Evolutionary conservation across 2,329 filamentous ascomycete genomes (phyloP), one percentile per base, ranked within the genome.

Genomic region (Diaporthe ampelina): DNA sequence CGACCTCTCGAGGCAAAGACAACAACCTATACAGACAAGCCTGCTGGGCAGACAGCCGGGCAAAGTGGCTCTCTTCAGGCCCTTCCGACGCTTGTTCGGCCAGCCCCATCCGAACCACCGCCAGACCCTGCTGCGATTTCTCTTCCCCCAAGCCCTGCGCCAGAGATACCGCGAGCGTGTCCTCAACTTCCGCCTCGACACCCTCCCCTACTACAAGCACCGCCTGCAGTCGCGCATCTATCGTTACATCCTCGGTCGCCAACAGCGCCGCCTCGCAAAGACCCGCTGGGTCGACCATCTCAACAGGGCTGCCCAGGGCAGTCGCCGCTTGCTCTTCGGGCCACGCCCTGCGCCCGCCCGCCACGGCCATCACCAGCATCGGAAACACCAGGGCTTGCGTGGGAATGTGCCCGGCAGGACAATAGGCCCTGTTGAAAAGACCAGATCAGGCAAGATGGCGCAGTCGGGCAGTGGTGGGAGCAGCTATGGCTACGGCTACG

Each of bases 191-290:
- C 94, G 91, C 76, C 90, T 94, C 88, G 91, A 95, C 78, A 94
- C 90, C 7, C 83, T 97, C 32, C 94, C 94, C 17, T 85, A 88
- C 68, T 88, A 94, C 79, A 94, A 93, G 79, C 91, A 92, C 81
- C 87, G 89, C 70, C 85, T 94, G 11, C 95, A 97, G 83, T 92
- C 92, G 50, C 90, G 91, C 73, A 91, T 98, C 77, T 97, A 97
- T 81, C 89, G 88, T 59, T 94, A 92, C 76, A 87, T 97, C 73
- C 85, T 95, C 76, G 87, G 88, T 78, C 89, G 90, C 68, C 92
- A 94, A 82, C 86, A 84, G 63, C 88, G 85, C 78, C 86, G 88
- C 75, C 83, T 84, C 77, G 85, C 88, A 77, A 85, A 86, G 80
- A 85, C 82, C 76, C 83, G 85, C 65, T 81, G 88, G 75, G 79